Evolutionary conservation across 1,284 basidiomycete species (phyloP).

Genomic region (Cutaneotrichosporon sp.): DNA sequence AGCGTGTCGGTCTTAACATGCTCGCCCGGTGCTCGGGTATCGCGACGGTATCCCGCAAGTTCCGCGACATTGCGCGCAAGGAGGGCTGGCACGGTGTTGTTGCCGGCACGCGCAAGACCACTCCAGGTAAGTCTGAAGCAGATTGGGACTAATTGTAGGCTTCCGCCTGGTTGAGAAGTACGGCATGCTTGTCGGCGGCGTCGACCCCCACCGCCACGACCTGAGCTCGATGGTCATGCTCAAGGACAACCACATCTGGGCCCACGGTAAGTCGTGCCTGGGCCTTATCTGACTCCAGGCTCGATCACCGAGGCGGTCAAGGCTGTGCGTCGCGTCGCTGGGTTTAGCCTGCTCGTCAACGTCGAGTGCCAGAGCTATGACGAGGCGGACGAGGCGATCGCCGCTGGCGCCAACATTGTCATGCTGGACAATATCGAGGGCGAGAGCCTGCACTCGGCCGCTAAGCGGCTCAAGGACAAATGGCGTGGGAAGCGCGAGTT

Average conservation of each 20-base stretch:
- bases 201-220: conserved; percentile 95
- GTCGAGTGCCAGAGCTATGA: conserved; percentile 87
- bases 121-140: conserved; percentile 65
- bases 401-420: conserved; percentile 92
- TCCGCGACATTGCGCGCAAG: conserved; percentile 74
- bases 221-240: conserved; percentile 99
- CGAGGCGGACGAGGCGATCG: conserved; percentile 93
- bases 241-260: conserved; percentile 99
- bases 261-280: conserved; percentile 43
- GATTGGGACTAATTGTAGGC: conserved; percentile 54
- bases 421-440: conserved; percentile 98
- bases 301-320: conserved; percentile 86
- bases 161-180: conserved; percentile 98
- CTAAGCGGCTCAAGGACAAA: conserved; percentile 65
- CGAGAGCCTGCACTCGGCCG: conserved; percentile 65
- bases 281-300: conserved; percentile 52
- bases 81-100: conserved; percentile 85
- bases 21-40: conserved; percentile 95
- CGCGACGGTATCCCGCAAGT: conserved; percentile 79
- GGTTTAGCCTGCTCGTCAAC: conserved; percentile 89
- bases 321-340: conserved; percentile 81
- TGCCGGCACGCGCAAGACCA: conserved; percentile 96
- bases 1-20: conserved; percentile 90
- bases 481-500: conserved; percentile 68
- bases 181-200: conserved; percentile 96